Conservation (phyloP, 2,329 filamentous ascomycete species). For the Aquanectria penicillioides region DNA sequence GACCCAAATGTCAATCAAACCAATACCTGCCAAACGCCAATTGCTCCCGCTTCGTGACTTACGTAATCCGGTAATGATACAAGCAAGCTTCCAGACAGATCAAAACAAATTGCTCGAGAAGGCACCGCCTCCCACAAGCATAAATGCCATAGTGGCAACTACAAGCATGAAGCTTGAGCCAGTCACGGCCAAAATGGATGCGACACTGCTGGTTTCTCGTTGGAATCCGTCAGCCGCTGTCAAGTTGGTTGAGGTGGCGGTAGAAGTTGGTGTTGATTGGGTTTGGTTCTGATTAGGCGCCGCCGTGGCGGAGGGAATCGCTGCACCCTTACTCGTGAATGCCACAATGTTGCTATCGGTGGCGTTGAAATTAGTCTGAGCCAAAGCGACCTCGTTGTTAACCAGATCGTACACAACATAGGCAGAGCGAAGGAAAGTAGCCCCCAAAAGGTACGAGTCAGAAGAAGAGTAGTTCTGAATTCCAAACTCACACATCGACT, state of each 20-base stretch:
- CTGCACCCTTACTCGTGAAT: slow-evolving; percentile 59
- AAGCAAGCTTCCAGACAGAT: slow-evolving; percentile 5
- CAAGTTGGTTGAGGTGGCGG: slow-evolving; percentile 9
- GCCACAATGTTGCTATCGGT: slow-evolving; percentile 60
- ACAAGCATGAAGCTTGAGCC: slow-evolving; percentile 28
- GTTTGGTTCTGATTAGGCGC: slow-evolving; percentile 53
- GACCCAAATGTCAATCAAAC: slow-evolving; percentile 17
- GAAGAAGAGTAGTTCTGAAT: slow-evolving; percentile 59
- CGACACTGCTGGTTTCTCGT: slow-evolving; percentile 29
- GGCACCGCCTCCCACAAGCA: slow-evolving; percentile 35
- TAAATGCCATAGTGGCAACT: slow-evolving; percentile 32
- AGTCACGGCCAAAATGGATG: slow-evolving; percentile 23
- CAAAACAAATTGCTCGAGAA: slow-evolving; percentile 27
- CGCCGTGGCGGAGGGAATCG: slow-evolving; percentile 60
- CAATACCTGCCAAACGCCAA: slow-evolving; percentile 23
- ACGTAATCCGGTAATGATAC: slow-evolving; percentile 19
- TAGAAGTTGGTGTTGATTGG: slow-evolving; percentile 25
- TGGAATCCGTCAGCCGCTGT: slow-evolving; percentile 48
- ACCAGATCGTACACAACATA: slow-evolving; percentile 69
- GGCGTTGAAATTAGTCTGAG: slow-evolving; percentile 65
- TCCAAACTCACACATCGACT: slow-evolving; percentile 64
- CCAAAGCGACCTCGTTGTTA: slow-evolving; percentile 66
- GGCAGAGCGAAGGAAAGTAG: slow-evolving; percentile 68
- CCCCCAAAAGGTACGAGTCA: slow-evolving; percentile 61
- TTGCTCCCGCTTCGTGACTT: slow-evolving; percentile 30